Conservation (phyloP, 2,329 filamentous ascomycete species). For the Calonectria pauciramosa region DNA sequence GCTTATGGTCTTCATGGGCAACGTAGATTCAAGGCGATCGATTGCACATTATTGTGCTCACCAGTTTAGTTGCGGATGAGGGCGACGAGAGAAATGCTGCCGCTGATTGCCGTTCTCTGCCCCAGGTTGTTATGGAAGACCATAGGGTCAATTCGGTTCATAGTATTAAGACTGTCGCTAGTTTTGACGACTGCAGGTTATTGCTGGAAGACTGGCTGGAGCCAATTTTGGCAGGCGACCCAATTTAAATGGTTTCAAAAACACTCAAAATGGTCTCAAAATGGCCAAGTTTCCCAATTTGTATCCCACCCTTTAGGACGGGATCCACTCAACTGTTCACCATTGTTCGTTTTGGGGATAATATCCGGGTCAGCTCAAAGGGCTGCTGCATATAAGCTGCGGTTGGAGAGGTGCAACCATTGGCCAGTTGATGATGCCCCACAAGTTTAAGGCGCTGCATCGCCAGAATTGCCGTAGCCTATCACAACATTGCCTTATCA, state of each 20-base stretch:
- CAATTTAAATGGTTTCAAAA: background rate
- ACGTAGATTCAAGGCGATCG: background rate
- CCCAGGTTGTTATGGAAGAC: no score
- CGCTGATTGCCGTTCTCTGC: background rate
- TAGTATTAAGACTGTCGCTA: background rate
- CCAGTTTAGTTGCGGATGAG: background rate
- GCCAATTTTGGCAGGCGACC: background rate
- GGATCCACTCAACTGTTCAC: background rate
- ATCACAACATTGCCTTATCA: background rate
- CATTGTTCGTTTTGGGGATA: no score
- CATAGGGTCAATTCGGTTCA: background rate
- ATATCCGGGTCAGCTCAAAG: no score
- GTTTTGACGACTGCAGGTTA: background rate
- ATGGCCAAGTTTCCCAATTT: no score
- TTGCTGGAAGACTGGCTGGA: background rate
- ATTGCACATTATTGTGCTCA: no score
- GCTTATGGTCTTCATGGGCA: background rate
- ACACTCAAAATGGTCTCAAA: no score
- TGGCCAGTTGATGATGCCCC: background rate
- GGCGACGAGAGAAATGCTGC: background rate
- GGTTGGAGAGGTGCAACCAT: background rate
- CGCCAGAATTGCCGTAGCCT: background rate
- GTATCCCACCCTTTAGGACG: no score
- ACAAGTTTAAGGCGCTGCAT: background rate
- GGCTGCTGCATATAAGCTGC: background rate